Base-by-base conservation (phyloP, 768 basidiomycete genomes). In the Kwoniella sp. region DNA sequence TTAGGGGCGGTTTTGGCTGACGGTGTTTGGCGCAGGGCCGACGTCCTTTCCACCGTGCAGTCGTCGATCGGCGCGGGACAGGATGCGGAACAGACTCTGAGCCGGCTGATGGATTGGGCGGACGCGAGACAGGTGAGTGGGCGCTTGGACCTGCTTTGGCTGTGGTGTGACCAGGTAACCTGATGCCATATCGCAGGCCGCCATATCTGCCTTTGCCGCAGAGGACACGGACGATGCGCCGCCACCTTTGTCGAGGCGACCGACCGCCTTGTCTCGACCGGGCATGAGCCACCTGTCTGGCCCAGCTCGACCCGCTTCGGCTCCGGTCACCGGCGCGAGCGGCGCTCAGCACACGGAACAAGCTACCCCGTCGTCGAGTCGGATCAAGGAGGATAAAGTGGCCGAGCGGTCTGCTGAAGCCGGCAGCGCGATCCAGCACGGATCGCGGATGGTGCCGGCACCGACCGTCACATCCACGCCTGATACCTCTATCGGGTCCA, bases 101-200 rank as follows among this genome's bases (percentile, higher is more conserved):
- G 53, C 6, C 28, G 68, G 27, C 39, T 67, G 47, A 70, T 70
- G 68, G 68, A 70, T 27, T 70, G 68, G 68, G 65, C 60, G 8
- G 68, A 70, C 41, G 68, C 68, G 14, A 36, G 68, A 49, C 57
- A 70, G 57, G 68, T 70, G 39, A 38, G 68, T 46, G 1, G 29
- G 34, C 14, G 15, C 15, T 6, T 19, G 5, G 34, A 36, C 15
- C n/a, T 36, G 15, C 15, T 6, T 36, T 19, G 15, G 15, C 34
- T 19, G 14, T 7, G 34, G 34, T 36, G 15, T 32, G 9, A 19
- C 17, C 12, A 12, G 14, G 27, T 19, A 9, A 10, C 3, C 11
- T 29, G n/a, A 47, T n/a, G 12, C 25, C 25, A n/a, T 43, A 17
- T 29, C 38, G 10, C 46, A 69, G 68, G 55, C 62, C 27, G 68